Conservation (phyloP, 495 filamentous ascomycete genomes). For the Margaritispora aquatica region DNA sequence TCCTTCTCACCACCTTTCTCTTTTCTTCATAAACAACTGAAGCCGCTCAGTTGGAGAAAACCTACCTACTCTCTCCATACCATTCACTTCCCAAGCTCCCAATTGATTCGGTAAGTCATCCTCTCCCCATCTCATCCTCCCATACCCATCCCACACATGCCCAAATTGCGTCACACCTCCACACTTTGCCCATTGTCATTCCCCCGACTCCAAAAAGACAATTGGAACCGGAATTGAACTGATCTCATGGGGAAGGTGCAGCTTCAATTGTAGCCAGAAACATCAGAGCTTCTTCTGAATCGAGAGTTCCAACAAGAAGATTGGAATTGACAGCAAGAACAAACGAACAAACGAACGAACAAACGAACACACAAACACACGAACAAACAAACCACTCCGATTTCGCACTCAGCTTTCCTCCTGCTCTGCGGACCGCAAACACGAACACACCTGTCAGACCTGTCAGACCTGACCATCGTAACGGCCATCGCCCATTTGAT, state of each 20-base stretch:
- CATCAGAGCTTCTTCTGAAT: background rate
- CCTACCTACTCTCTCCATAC: background rate
- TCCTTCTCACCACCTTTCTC: background rate
- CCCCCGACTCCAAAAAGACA: too few relatives aligned
- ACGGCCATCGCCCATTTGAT: background rate
- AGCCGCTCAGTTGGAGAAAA: background rate
- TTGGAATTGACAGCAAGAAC: background rate
- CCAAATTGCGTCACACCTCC: background rate
- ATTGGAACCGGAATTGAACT: background rate
- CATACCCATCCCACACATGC: background rate
- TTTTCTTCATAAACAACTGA: background rate
- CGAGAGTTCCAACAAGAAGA: background rate
- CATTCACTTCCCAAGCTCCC: background rate
- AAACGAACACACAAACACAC: too few relatives aligned
- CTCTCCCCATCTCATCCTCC: background rate
- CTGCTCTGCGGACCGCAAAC: too few relatives aligned
- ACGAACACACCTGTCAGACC: too few relatives aligned
- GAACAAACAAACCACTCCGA: too few relatives aligned
- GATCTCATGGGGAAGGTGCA: background rate
- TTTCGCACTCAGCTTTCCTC: background rate
- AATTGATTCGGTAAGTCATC: background rate
- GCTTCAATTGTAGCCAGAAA: background rate
- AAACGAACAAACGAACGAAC: background rate
- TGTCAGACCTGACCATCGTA: background rate
- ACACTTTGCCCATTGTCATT: background rate